Conservation (phyloP, 345 rosid species). For the Zanthoxylum bungeanum region DNA sequence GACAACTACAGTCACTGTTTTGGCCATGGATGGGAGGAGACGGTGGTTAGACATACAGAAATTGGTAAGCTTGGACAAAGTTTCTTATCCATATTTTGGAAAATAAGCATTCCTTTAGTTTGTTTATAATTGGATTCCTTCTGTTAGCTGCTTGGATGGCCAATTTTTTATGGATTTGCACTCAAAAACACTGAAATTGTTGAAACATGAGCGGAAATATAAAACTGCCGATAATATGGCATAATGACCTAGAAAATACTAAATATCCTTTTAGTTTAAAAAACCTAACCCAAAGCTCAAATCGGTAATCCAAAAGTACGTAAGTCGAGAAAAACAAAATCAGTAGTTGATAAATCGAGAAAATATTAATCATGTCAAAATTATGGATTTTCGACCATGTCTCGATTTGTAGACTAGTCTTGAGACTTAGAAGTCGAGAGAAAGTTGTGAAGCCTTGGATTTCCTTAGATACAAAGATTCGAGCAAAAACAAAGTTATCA, state of each 20-base stretch:
- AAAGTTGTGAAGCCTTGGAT: neutral
- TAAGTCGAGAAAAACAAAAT: neutral
- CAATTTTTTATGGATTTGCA: neutral
- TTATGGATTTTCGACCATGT: neutral
- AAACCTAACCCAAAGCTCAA: neutral
- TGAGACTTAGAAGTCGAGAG: neutral
- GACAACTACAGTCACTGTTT: constrained; percentile 76
- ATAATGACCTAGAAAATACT: too few relatives aligned
- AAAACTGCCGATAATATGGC: neutral
- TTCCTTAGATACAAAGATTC: neutral
- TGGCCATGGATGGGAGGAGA: constrained; percentile 99
- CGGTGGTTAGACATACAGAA: constrained; percentile 91
- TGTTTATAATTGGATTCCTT: neutral
- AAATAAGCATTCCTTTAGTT: neutral
- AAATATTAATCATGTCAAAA: too few relatives aligned
- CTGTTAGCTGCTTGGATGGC: neutral
- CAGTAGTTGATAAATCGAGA: neutral
- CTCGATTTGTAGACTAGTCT: neutral
- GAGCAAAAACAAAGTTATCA: neutral
- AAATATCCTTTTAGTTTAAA: neutral
- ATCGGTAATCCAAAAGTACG: too few relatives aligned
- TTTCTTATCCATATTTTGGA: constrained; percentile 10
- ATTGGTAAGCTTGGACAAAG: constrained; percentile 53
- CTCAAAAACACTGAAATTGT: neutral
- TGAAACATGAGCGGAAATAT: neutral